Conservation (phyloP, 257 asterid species). For the Coffea eugenioides region DNA sequence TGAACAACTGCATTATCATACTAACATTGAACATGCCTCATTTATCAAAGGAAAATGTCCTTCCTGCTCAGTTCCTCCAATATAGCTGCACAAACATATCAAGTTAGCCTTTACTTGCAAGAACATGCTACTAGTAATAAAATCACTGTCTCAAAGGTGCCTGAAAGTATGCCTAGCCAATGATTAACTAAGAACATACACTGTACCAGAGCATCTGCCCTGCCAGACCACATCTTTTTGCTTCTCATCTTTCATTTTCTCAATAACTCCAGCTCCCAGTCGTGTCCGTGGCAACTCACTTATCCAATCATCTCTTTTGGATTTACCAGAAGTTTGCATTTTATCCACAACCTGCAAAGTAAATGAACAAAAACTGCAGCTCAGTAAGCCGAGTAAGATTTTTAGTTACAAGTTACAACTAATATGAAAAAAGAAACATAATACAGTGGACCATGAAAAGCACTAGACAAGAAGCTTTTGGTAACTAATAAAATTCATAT, state of each 20-base stretch:
- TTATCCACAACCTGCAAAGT: constrained; percentile 69
- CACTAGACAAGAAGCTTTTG: too few relatives aligned
- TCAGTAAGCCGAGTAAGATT: background rate
- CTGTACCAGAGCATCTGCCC: constrained; percentile 99
- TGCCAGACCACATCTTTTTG: constrained; percentile 85
- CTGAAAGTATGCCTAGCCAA: constrained; percentile 14
- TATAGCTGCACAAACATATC: constrained; percentile 55
- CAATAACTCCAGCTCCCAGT: constrained; percentile 67
- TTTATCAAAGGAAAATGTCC: constrained; percentile 93
- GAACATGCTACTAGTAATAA: constrained; percentile 6
- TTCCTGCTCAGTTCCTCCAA: constrained; percentile 86
- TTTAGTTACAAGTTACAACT: background rate
- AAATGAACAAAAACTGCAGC: constrained; percentile 11
- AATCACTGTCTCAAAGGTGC: background rate
- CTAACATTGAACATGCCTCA: constrained; percentile 98
- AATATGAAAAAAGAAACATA: background rate
- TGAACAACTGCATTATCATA: constrained; percentile 23
- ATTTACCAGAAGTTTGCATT: constrained; percentile 87
- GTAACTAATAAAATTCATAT: too few relatives aligned
- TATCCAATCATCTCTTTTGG: constrained; percentile 81
- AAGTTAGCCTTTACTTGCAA: constrained; percentile 20
- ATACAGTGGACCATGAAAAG: background rate
- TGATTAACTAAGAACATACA: constrained; percentile 57
- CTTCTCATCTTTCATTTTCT: constrained; percentile 74
- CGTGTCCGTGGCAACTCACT: constrained; percentile 74